Conservation (phyloP, 2,329 filamentous ascomycete genomes). For the Beauveria brongniartii region DNA sequence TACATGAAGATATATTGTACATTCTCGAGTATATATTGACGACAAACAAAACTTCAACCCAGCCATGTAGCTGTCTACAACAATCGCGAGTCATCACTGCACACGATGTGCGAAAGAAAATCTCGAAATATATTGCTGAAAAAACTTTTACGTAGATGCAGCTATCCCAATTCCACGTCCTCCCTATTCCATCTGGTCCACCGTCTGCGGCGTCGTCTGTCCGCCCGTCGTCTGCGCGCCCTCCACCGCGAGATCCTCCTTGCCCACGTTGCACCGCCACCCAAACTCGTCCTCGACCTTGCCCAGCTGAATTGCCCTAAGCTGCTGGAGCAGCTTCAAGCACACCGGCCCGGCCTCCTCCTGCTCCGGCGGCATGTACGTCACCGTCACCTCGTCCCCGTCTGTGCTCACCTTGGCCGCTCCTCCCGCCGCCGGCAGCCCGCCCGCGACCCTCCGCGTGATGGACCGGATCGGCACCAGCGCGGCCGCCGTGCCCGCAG, state of each 20-base stretch:
- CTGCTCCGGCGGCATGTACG: conserved; percentile 45
- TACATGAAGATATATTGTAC: not conserved
- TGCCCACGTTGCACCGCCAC: conserved; percentile 52
- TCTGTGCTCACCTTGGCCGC: conserved; percentile 31
- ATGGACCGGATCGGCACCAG: conserved; percentile 90
- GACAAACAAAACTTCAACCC: not conserved
- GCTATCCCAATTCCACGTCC: not conserved
- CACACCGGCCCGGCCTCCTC: conserved; percentile 69
- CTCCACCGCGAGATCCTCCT: conserved; percentile 36
- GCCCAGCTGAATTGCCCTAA: conserved; percentile 82
- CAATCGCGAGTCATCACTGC: too few relatives aligned
- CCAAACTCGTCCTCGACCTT: conserved; percentile 68
- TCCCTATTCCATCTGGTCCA: conserved; percentile 26
- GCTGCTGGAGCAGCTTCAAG: conserved; percentile 60
- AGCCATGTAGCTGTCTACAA: not conserved
- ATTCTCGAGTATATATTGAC: conserved; percentile 3
- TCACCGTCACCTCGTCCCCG: conserved; percentile 40
- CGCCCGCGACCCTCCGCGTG: conserved; percentile 48
- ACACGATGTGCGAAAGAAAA: too few relatives aligned
- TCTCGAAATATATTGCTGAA: too few relatives aligned
- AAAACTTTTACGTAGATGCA: not conserved
- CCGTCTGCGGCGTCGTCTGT: conserved; percentile 18
- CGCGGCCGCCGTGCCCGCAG: conserved; percentile 83
- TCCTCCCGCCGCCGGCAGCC: conserved; percentile 14
- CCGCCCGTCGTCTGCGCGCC: conserved; percentile 17